Conservation (phyloP, 2,329 filamentous ascomycete species). For the Didymella segeticola region DNA sequence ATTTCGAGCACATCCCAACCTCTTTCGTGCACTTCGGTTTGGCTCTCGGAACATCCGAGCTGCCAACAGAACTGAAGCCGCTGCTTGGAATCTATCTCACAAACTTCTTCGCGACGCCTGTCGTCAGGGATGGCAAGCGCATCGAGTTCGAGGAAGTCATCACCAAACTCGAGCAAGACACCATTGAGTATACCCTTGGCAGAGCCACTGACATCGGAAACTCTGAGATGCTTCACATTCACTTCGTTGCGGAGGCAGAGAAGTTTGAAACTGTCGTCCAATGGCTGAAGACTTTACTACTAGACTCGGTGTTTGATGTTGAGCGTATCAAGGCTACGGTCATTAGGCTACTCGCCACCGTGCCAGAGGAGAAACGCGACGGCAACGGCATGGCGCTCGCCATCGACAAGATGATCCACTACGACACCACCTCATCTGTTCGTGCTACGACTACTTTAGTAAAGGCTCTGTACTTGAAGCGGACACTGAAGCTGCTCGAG, state of each 20-base stretch:
- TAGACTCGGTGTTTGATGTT: constrained; percentile 86
- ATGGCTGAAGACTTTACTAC: constrained; percentile 87
- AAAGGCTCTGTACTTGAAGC: constrained; percentile 84
- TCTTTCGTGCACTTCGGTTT: constrained; percentile 89
- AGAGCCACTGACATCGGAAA: constrained; percentile 74
- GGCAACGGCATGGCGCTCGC: constrained; percentile 71
- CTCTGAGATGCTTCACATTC: constrained; percentile 79
- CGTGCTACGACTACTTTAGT: constrained; percentile 84
- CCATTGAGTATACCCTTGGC: constrained; percentile 80
- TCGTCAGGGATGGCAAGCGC: constrained; percentile 75
- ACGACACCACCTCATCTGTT: constrained; percentile 75
- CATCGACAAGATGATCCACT: constrained; percentile 78
- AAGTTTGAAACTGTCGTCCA: constrained; percentile 83
- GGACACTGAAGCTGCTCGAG: constrained; percentile 80
- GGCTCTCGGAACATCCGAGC: constrained; percentile 76
- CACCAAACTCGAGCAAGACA: constrained; percentile 88
- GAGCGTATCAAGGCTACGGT: constrained; percentile 67
- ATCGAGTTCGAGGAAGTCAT: constrained; percentile 93
- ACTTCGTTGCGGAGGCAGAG: constrained; percentile 84
- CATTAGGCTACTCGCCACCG: constrained; percentile 85
- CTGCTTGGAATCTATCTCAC: constrained; percentile 83
- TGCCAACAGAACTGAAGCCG: constrained; percentile 84
- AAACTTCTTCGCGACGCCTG: constrained; percentile 93
- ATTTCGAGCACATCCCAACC: constrained; percentile 92
- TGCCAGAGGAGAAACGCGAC: constrained; percentile 89